Conservation (phyloP, 169 alveolate species). For the Blepharisma undulans region DNA sequence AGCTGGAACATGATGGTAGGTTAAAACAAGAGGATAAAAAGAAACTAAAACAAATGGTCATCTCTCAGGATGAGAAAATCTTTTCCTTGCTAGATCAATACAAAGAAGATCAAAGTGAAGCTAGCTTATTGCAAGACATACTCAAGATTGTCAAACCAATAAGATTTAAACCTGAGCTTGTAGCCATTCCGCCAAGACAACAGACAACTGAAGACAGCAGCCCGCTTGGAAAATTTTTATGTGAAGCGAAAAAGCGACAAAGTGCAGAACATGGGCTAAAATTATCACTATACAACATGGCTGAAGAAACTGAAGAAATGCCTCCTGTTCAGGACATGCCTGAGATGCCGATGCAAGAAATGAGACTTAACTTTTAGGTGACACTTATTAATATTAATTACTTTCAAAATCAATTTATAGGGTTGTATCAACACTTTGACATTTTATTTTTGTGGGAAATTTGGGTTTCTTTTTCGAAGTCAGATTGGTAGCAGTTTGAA, state of each 20-base stretch:
- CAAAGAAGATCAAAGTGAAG: neutral
- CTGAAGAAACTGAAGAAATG: neutral
- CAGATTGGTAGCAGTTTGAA: neutral
- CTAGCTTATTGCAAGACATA: neutral
- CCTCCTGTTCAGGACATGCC: neutral
- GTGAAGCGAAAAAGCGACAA: slow-evolving; percentile 4
- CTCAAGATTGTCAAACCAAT: neutral
- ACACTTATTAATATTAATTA: neutral
- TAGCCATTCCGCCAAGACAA: neutral
- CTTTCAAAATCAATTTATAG: neutral
- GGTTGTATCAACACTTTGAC: neutral
- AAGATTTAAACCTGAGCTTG: neutral
- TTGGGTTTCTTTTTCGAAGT: neutral
- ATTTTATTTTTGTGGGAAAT: neutral
- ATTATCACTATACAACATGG: neutral
- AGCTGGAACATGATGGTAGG: neutral
- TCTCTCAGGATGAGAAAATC: neutral
- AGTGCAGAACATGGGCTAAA: neutral
- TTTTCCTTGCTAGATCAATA: neutral
- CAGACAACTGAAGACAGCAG: neutral
- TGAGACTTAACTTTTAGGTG: neutral
- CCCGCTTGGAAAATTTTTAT: slow-evolving; percentile 1
- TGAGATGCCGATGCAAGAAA: neutral
- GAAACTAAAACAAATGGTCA: neutral
- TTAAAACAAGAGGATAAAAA: neutral